Evolutionary conservation across 139 green algal genomes (phyloP).

Genomic region (Volvox reticuliferus): DNA sequence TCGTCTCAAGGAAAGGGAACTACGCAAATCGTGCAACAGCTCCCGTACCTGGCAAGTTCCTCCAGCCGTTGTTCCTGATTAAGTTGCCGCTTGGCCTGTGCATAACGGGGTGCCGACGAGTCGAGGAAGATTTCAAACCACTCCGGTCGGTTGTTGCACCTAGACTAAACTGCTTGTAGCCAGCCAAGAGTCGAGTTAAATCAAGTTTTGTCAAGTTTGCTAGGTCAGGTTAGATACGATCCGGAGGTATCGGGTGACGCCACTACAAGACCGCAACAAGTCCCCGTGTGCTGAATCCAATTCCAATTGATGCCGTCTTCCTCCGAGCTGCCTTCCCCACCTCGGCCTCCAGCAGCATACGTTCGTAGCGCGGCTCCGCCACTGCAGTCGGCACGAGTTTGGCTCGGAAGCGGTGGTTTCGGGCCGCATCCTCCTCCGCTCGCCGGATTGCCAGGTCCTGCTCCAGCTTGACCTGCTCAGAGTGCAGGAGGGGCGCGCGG

Average conservation of each 20-base stretch:
- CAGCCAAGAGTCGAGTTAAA: no score
- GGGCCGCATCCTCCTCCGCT: slow-evolving; percentile 60
- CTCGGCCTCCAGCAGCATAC: slow-evolving; percentile 59
- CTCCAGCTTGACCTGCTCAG: slow-evolving; percentile 71
- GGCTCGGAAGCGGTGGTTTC: slow-evolving; percentile 57
- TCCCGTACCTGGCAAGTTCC: slow-evolving; percentile 35
- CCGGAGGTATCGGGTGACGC: no score
- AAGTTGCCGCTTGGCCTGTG: slow-evolving; percentile 43
- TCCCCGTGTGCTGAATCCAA: no score
- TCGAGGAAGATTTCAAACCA: no score
- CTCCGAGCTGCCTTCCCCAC: slow-evolving; percentile 36
- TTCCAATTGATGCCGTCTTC: background rate
- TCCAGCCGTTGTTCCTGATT: slow-evolving; percentile 20
- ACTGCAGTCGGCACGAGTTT: slow-evolving; percentile 57
- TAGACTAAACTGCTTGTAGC: no score
- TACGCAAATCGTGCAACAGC: background rate
- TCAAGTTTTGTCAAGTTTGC: no score
- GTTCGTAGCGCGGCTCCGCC: slow-evolving; percentile 59
- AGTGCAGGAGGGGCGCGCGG: background rate
- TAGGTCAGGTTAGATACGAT: no score
- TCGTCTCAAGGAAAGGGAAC: no score
- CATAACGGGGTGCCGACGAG: no score
- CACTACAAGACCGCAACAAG: no score
- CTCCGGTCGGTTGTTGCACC: no score
- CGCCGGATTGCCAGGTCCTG: slow-evolving; percentile 68